Percentiles rank a stretch among this genome's conserved stretches.
Evolutionary conservation across 2,329 filamentous ascomycete genomes (phyloP).

Genomic region (Penicillium sp.): DNA sequence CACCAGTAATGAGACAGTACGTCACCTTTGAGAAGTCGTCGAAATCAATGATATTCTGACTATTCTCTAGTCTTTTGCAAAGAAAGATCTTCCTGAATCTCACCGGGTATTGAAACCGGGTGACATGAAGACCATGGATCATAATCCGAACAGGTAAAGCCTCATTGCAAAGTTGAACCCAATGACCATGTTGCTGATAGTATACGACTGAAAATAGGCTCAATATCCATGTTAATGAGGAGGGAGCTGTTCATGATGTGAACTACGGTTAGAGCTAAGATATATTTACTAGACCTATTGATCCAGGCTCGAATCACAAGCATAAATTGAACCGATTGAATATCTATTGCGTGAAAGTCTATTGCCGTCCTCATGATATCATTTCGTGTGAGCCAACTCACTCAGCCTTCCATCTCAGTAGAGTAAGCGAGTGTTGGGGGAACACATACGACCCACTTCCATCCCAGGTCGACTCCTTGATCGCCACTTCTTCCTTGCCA

Average conservation of each 20-base stretch:
- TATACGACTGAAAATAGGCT: conserved; percentile 28
- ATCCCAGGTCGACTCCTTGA: conserved; percentile 63
- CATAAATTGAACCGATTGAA: neutral
- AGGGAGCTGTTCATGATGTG: conserved; percentile 45
- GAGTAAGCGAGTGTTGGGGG: conserved; percentile 66
- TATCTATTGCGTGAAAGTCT: neutral
- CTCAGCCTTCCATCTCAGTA: conserved; percentile 56
- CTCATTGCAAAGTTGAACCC: neutral
- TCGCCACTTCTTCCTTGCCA: conserved; percentile 59
- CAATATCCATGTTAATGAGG: conserved; percentile 45
- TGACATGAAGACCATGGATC: conserved; percentile 41
- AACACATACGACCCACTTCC: conserved; percentile 63
- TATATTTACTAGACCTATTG: neutral
- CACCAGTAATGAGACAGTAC: conserved; percentile 35
- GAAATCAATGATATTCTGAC: neutral
- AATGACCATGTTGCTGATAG: neutral
- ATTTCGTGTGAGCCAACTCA: neutral
- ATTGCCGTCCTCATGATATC: neutral
- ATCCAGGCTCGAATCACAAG: no score
- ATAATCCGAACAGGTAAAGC: conserved; percentile 42
- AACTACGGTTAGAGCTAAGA: conserved; percentile 33
- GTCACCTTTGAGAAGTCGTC: conserved; percentile 1
- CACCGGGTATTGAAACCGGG: conserved; percentile 45
- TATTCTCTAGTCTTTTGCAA: conserved; percentile 41
- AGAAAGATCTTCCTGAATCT: conserved; percentile 44